Conservation (phyloP, 164 flowering plant genomes). For the Nymphaea thermarum region DNA sequence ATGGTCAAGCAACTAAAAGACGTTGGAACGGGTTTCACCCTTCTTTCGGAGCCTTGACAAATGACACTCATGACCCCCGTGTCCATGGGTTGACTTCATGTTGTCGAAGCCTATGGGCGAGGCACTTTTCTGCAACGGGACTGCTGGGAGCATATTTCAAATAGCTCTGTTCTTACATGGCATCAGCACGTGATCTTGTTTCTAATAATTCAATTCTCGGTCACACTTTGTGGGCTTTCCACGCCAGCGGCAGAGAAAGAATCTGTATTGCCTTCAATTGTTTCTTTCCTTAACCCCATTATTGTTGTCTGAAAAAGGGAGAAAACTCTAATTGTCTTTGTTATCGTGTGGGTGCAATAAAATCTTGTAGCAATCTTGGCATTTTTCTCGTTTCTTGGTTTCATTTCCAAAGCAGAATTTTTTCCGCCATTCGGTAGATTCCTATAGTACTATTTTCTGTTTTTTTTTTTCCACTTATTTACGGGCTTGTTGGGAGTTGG, state of each 20-base stretch:
- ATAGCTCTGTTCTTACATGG: too few relatives aligned
- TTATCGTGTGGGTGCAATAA: background rate
- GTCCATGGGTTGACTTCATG: too few relatives aligned
- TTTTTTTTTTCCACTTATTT: too few relatives aligned
- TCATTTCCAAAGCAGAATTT: background rate
- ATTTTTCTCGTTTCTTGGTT: background rate
- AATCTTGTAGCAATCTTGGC: background rate
- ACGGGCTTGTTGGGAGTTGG: background rate
- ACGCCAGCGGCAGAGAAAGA: background rate
- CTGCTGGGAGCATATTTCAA: too few relatives aligned
- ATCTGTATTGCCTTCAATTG: background rate
- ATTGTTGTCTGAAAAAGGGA: too few relatives aligned
- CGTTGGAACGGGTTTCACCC: too few relatives aligned
- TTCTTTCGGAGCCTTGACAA: too few relatives aligned
- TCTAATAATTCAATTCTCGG: background rate
- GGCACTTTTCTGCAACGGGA: too few relatives aligned
- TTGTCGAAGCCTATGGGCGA: too few relatives aligned
- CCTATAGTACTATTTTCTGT: background rate
- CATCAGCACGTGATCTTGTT: too few relatives aligned
- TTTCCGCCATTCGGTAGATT: background rate
- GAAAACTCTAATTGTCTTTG: background rate
- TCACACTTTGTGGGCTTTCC: background rate
- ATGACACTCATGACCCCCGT: too few relatives aligned
- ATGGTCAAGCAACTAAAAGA: too few relatives aligned
- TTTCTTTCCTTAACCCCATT: background rate